A percentile compares a stretch with the other conserved stretches of the same genome.
Evolutionary conservation across 2,329 filamentous ascomycete genomes (phyloP).

Genomic region (Akanthomyces dipterigenus): DNA sequence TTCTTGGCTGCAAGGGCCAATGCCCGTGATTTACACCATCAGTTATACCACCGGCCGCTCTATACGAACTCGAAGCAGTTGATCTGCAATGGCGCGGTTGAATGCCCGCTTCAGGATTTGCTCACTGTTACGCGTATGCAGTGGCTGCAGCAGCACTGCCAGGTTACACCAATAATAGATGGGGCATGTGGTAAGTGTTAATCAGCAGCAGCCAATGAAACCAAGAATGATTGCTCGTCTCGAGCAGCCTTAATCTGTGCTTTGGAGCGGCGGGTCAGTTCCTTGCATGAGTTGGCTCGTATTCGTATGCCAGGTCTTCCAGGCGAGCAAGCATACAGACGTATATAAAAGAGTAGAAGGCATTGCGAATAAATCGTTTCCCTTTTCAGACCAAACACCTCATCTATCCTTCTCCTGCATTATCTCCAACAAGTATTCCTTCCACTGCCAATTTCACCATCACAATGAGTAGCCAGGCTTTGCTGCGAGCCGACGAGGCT

Average conservation of each 20-base stretch:
- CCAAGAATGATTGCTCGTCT: not conserved
- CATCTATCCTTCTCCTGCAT: not conserved
- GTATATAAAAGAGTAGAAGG: not conserved
- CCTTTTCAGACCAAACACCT: not conserved
- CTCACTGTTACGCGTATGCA: not conserved
- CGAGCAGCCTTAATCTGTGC: not conserved
- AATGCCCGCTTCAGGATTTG: not conserved
- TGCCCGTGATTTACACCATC: not conserved
- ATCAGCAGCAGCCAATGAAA: not conserved
- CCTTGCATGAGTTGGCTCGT: not conserved
- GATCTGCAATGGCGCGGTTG: not conserved
- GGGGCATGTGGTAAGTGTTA: not conserved
- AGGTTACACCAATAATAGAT: not conserved
- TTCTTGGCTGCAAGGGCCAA: not conserved
- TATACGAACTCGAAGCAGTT: not conserved
- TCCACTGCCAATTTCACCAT: not conserved
- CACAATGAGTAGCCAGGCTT: conserved; percentile 27
- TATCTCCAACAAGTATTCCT: not conserved
- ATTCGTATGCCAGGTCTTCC: conserved; percentile 8
- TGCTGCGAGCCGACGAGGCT: conserved; percentile 70
- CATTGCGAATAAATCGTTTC: not conserved
- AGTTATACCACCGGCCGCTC: not conserved
- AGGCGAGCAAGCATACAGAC: not conserved
- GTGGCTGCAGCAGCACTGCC: not conserved
- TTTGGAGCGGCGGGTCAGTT: not conserved